Evolutionary conservation across 2,329 filamentous ascomycete genomes (phyloP).

Genomic region (Pseudogymnoascus sp.): DNA sequence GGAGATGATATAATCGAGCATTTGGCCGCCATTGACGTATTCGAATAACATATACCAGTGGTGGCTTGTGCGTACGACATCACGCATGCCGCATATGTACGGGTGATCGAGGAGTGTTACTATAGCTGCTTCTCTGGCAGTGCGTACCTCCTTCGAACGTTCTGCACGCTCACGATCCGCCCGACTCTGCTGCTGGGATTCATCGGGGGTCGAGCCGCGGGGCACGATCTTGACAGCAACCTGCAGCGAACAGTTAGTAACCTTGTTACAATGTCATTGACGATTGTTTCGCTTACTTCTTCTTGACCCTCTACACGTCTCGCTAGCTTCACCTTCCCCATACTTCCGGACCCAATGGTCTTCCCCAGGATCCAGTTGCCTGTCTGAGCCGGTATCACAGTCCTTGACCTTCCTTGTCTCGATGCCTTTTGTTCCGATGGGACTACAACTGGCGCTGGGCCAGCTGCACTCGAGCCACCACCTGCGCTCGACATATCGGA

Average conservation of each 20-base stretch:
- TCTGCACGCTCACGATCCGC: slow-evolving; percentile 82
- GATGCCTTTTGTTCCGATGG: slow-evolving; percentile 43
- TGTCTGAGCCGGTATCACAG: slow-evolving; percentile 80
- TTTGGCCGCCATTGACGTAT: slow-evolving; percentile 96
- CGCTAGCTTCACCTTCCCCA: slow-evolving; percentile 97
- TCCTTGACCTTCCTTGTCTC: slow-evolving; percentile 54
- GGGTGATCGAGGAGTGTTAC: slow-evolving; percentile 90
- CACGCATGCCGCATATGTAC: slow-evolving; percentile 90
- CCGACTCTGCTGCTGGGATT: slow-evolving; percentile 55
- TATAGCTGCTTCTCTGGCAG: slow-evolving; percentile 90
- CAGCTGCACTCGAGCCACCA: slow-evolving; percentile 37
- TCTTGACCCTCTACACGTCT: slow-evolving; percentile 84
- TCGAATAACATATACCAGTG: slow-evolving; percentile 99
- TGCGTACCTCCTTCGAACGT: slow-evolving; percentile 92
- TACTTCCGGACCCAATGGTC: slow-evolving; percentile 94
- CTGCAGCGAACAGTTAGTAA: slow-evolving; percentile 38
- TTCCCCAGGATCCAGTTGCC: slow-evolving; percentile 94
- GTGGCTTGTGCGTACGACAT: slow-evolving; percentile 91
- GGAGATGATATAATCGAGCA: slow-evolving; percentile 99
- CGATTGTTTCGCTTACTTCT: slow-evolving; percentile 50
- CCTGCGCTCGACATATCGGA: slow-evolving; percentile 44
- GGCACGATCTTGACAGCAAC: slow-evolving; percentile 97
- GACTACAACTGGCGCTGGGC: slow-evolving; percentile 42
- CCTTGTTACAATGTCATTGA: not conserved
- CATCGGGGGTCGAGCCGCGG: slow-evolving; percentile 79